A percentile compares a stretch with the other conserved stretches of the same genome.
These are phyloP conservation scores for Bruguiera gymnorhiza DNA, from an alignment of 345 rosid species.

Conservation along the genomic window DNA sequence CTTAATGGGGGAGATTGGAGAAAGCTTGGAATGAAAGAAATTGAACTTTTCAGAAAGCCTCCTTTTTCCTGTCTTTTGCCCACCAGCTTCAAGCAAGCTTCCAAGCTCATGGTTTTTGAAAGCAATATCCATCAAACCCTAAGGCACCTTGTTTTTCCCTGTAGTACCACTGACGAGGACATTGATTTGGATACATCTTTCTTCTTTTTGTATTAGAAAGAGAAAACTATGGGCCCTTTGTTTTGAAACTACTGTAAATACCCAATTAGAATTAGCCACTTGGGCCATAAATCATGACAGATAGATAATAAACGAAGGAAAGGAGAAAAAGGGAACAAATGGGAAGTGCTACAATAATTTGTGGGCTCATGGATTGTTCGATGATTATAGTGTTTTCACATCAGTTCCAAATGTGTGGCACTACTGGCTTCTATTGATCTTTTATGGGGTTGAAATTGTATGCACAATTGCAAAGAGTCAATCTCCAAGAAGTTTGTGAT, in stretches of 20 bases:
- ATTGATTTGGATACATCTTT: conserved; percentile 1
- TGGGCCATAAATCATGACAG: background rate
- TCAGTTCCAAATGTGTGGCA: background rate
- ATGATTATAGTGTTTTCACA: background rate
- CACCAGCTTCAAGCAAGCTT: conserved; percentile 12
- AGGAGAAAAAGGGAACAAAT: background rate
- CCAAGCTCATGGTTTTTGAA: conserved; percentile 27
- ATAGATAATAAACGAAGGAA: background rate
- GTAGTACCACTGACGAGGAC: conserved; percentile 11
- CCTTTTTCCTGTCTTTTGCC: conserved; percentile 4
- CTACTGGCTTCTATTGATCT: background rate
- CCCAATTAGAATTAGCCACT: background rate
- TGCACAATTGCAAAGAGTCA: background rate
- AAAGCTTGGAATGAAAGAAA: conserved; percentile 45
- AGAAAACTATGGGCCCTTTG: background rate
- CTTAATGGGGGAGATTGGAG: conserved; percentile 24
- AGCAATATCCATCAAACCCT: background rate
- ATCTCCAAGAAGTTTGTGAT: background rate
- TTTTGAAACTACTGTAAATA: background rate
- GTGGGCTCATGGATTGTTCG: background rate
- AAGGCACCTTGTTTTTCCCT: conserved; percentile 13
- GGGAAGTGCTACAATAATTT: background rate
- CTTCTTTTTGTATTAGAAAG: background rate
- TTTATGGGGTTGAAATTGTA: background rate
- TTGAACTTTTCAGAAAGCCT: conserved; percentile 30